These are phyloP conservation scores for Blastocystis sp. DNA, from an alignment of 352 stramenopile species.

Conservation along the genomic window DNA sequence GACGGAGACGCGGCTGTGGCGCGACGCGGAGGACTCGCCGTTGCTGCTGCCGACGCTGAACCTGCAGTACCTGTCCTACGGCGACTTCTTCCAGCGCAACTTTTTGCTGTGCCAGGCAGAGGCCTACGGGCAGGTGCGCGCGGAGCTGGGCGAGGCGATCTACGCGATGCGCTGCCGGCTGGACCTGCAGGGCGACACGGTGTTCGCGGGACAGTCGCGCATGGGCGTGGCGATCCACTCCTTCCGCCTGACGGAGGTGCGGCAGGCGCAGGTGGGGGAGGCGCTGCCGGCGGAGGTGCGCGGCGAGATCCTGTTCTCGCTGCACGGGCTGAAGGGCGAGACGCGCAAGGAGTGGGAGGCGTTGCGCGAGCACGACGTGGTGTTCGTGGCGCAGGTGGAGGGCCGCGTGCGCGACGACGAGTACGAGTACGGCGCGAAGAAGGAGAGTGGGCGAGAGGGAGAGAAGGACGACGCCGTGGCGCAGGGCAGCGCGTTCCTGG, in stretches of 20 bases:
- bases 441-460: no score
- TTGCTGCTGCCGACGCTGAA: conserved; percentile 86
- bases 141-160: conserved; percentile 83
- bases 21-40: conserved; percentile 72
- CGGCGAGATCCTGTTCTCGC: conserved; percentile 82
- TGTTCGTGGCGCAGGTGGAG: conserved; percentile 86
- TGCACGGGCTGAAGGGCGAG: conserved; percentile 76
- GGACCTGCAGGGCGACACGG: conserved; percentile 72
- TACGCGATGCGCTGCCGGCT: conserved; percentile 74
- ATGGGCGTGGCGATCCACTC: conserved; percentile 74
- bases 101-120: conserved; percentile 86
- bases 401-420: conserved; percentile 73
- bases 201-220: conserved; percentile 74
- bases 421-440: no score
- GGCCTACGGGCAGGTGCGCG: conserved; percentile 80
- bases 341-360: conserved; percentile 83
- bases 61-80: conserved; percentile 88
- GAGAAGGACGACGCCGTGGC: conserved; percentile 76
- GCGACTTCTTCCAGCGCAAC: conserved; percentile 88
- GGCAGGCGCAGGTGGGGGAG: conserved; percentile 85
- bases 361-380: conserved; percentile 85
- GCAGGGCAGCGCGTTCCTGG: conserved; percentile 74
- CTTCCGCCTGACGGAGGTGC: conserved; percentile 72
- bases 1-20: conserved; percentile 85
- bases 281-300: conserved; percentile 79